These are phyloP conservation scores for Tricholoma furcatifolium DNA, from an alignment of 768 basidiomycete species.

Conservation along the genomic window DNA sequence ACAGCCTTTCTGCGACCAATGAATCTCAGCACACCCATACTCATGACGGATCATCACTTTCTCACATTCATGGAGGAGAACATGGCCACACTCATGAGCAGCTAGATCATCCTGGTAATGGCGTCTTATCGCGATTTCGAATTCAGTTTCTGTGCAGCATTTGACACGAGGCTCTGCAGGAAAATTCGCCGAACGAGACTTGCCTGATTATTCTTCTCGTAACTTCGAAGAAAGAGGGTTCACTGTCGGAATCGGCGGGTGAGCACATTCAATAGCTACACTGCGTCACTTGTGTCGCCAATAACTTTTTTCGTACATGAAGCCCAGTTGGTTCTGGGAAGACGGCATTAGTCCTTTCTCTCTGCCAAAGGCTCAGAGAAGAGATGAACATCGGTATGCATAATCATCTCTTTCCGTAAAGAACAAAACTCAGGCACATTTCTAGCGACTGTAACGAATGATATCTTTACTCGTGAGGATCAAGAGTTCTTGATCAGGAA, in stretches of 20 bases:
- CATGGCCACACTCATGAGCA: constrained; percentile 97
- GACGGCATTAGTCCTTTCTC: constrained; percentile 88
- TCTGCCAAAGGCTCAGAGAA: constrained; percentile 78
- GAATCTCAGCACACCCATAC: constrained; percentile 42
- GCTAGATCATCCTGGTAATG: constrained; percentile 81
- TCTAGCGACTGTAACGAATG: constrained; percentile 94
- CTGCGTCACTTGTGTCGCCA: no score
- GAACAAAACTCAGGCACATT: constrained; percentile 1
- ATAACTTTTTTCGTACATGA: neutral
- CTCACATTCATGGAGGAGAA: constrained; percentile 63
- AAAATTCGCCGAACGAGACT: constrained; percentile 87
- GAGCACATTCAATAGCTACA: constrained; percentile 19
- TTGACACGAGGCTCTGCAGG: constrained; percentile 42
- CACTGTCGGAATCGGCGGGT: constrained; percentile 99
- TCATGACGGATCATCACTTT: constrained; percentile 46
- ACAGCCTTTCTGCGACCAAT: constrained; percentile 46
- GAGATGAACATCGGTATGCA: constrained; percentile 89
- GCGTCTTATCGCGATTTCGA: no score
- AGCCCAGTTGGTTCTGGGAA: constrained; percentile 99
- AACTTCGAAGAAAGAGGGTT: constrained; percentile 94
- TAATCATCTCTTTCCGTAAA: constrained; percentile 2
- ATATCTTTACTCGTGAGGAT: constrained; percentile 98
- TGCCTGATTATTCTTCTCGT: constrained; percentile 81
- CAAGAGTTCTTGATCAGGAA: constrained; percentile 97
- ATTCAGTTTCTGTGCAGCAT: neutral